phyloP scores from a whole-genome alignment of 1,284 basidiomycete species.

The Ceratobasidium sp. region DNA sequence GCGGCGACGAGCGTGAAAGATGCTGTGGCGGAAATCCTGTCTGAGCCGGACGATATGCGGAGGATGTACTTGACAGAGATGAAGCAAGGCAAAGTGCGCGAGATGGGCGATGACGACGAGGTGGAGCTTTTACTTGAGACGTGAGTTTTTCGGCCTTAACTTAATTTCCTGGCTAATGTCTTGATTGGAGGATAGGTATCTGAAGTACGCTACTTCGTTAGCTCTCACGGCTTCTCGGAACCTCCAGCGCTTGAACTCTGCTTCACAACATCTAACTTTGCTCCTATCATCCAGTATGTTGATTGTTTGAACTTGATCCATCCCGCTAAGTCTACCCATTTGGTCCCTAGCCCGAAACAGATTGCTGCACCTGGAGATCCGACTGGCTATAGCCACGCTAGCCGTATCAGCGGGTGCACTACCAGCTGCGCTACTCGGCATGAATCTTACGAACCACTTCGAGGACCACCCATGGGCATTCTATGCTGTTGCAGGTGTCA shows the following conservation, averaged over 20 bases:
- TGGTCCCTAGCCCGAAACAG: constrained; percentile 37
- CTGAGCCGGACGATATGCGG: constrained; percentile 43
- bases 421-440: constrained; percentile 45
- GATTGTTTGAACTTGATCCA: background rate
- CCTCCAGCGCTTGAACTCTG: constrained; percentile 40
- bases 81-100: constrained; percentile 13
- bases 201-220: constrained; percentile 41
- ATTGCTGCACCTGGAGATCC: constrained; percentile 44
- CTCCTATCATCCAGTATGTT: constrained; percentile 43
- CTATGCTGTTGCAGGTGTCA: constrained; percentile 41
- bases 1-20: constrained; percentile 39
- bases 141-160: constrained; percentile 18
- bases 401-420: constrained; percentile 42
- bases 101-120: constrained; percentile 42
- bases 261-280: constrained; percentile 42
- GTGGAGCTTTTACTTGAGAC: constrained; percentile 42
- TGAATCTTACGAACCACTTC: constrained; percentile 46
- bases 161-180: background rate
- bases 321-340: background rate
- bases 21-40: constrained; percentile 39
- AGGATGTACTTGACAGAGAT: constrained; percentile 43
- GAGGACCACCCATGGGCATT: constrained; percentile 45
- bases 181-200: constrained; percentile 24
- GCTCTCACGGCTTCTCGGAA: constrained; percentile 42
- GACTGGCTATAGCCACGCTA: constrained; percentile 40